Percentiles rank a stretch among this genome's conserved stretches.
phyloP scores from a whole-genome alignment of 805 yeast genomes.

The Kuraishia molischiana region DNA sequence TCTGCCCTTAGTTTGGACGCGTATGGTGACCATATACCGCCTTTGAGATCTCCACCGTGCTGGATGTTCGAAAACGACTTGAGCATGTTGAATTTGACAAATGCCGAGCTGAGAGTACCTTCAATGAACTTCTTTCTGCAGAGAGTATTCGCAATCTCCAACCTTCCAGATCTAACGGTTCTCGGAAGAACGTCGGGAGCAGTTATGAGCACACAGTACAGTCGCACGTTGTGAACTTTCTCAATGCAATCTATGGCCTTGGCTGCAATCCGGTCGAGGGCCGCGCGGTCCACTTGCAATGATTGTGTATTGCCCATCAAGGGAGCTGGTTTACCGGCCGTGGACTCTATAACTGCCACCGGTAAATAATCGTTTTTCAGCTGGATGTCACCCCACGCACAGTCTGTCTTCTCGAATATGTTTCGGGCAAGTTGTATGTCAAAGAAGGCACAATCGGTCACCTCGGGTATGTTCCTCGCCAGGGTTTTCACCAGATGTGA shows the following conservation, averaged over 20 bases:
- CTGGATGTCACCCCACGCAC: constrained; percentile 81
- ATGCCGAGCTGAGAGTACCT: constrained; percentile 73
- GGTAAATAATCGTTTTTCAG: constrained; percentile 76
- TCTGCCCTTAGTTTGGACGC: constrained; percentile 56
- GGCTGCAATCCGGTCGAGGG: constrained; percentile 39
- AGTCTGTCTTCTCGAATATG: constrained; percentile 75
- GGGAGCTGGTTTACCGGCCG: constrained; percentile 9
- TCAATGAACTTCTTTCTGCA: constrained; percentile 68
- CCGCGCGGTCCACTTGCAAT: constrained; percentile 20
- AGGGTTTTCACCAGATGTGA: constrained; percentile 81
- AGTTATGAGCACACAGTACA: constrained; percentile 74
- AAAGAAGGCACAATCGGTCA: constrained; percentile 86
- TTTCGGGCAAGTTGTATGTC: constrained; percentile 79
- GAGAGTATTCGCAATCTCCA: constrained; percentile 87
- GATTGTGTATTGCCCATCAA: background rate
- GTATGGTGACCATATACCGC: constrained; percentile 80
- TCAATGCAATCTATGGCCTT: constrained; percentile 35
- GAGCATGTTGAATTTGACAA: constrained; percentile 67
- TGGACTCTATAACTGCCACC: constrained; percentile 68
- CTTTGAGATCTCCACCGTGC: constrained; percentile 64
- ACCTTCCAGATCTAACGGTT: constrained; percentile 73
- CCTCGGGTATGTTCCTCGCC: constrained; percentile 69
- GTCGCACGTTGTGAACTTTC: constrained; percentile 60
- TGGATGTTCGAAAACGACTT: constrained; percentile 58
- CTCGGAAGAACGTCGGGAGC: constrained; percentile 79